These are phyloP conservation scores for Rhododendron simsii DNA, from an alignment of 148 eudicot species.

Conservation along the genomic window DNA sequence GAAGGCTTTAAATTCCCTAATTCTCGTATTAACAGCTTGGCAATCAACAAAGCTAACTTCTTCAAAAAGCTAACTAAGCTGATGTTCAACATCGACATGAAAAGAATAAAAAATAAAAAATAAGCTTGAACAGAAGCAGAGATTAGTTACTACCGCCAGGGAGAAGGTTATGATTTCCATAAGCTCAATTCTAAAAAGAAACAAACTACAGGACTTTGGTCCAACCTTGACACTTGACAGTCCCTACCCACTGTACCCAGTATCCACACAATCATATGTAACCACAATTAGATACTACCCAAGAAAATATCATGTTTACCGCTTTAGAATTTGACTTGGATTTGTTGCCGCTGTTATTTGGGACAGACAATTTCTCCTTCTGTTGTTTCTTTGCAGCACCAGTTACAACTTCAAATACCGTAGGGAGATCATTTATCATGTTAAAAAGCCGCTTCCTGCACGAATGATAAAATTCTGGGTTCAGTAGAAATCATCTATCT, in stretches of 20 bases:
- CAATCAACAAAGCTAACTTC: background rate
- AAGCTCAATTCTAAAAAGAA: background rate
- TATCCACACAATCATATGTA: background rate
- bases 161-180: background rate
- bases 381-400: slow-evolving; percentile 71
- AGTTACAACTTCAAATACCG: slow-evolving; percentile 74
- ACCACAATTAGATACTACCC: background rate
- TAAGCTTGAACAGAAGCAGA: background rate
- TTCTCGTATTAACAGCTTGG: background rate
- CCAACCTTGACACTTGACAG: background rate
- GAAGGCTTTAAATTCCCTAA: background rate
- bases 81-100: background rate
- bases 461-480: slow-evolving; percentile 11
- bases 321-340: slow-evolving; percentile 66
- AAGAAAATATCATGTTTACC: slow-evolving; percentile 26
- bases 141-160: no score
- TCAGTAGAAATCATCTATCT: background rate
- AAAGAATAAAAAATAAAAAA: background rate
- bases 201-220: background rate
- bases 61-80: background rate
- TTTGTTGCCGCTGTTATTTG: slow-evolving; percentile 71
- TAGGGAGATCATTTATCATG: slow-evolving; percentile 84
- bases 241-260: background rate
- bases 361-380: slow-evolving; percentile 60
- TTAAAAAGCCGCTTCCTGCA: slow-evolving; percentile 83